These are phyloP conservation scores for Boletus edulis DNA, from an alignment of 768 basidiomycete genomes.

Conservation along the genomic window DNA sequence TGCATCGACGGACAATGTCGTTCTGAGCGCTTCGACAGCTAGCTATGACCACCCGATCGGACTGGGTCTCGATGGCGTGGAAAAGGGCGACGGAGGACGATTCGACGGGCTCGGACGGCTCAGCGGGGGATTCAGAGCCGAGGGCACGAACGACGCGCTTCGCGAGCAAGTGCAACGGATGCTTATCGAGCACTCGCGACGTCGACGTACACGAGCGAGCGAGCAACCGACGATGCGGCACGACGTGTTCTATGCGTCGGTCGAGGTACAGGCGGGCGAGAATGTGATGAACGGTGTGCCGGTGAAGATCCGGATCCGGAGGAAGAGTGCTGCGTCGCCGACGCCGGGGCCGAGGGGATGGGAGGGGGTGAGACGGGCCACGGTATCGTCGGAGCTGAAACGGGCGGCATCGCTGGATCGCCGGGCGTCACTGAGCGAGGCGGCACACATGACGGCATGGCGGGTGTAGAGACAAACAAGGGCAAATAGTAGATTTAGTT, in stretches of 20 bases:
- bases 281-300: not conserved
- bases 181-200: conserved; percentile 17
- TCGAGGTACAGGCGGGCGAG: conserved; percentile 4
- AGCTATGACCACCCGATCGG: conserved; percentile 10
- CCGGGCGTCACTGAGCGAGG: conserved; percentile 19
- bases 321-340: conserved; percentile 19
- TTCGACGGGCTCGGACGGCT: conserved; percentile 31
- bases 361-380: conserved; percentile 16
- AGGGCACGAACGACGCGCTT: conserved; percentile 8
- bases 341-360: conserved; percentile 11
- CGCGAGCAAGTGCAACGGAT: conserved; percentile 20
- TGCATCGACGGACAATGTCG: not conserved
- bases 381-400: conserved; percentile 31
- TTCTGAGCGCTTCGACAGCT: not conserved
- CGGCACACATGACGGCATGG: conserved; percentile 11
- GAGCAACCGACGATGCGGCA: conserved; percentile 20
- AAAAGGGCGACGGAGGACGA: conserved; percentile 20
- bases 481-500: conserved; percentile 4
- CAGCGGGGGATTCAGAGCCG: conserved; percentile 24
- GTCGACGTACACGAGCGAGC: conserved; percentile 16
- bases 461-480: conserved; percentile 21
- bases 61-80: conserved; percentile 28
- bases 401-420: conserved; percentile 26
- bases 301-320: conserved; percentile 12
- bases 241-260: conserved; percentile 29